Evolutionary conservation across 1,284 basidiomycete genomes (phyloP).

Genomic region (Ganoderma leucocontextum): DNA sequence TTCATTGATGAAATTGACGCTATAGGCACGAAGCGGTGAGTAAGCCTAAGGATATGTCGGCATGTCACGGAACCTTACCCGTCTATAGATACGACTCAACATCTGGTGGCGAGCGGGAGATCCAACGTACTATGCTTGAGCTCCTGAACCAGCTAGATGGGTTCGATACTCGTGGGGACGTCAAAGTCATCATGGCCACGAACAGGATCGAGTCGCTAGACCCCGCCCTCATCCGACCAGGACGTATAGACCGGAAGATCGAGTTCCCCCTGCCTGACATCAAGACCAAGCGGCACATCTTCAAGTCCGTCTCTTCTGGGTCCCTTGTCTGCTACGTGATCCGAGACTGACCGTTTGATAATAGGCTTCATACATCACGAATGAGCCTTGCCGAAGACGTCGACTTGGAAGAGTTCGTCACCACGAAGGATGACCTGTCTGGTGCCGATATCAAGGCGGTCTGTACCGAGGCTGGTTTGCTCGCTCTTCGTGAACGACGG

Average conservation of each 20-base stretch:
- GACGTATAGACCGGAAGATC: conserved; percentile 99
- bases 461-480: conserved; percentile 95
- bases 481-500: conserved; percentile 93
- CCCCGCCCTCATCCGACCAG: conserved; percentile 96
- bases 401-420: conserved; percentile 95
- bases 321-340: not conserved
- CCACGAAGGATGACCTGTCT: conserved; percentile 95
- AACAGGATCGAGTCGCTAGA: conserved; percentile 96
- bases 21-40: conserved; percentile 95
- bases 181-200: conserved; percentile 96
- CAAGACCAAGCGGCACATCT: conserved; percentile 98
- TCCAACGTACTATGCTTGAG: conserved; percentile 99
- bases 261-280: conserved; percentile 95
- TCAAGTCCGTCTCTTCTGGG: conserved; percentile 64
- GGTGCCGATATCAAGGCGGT: conserved; percentile 99
- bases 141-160: conserved; percentile 98
- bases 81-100: conserved; percentile 87
- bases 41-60: conserved; percentile 21
- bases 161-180: conserved; percentile 98
- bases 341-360: not conserved
- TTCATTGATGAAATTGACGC: conserved; percentile 99
- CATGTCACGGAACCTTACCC: conserved; percentile 22
- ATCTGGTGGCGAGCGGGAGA: conserved; percentile 97
- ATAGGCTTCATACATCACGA: conserved; percentile 90
- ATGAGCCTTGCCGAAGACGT: conserved; percentile 96